Base-by-base conservation (phyloP, 768 basidiomycete genomes). In the Lepiota subincarnata region DNA sequence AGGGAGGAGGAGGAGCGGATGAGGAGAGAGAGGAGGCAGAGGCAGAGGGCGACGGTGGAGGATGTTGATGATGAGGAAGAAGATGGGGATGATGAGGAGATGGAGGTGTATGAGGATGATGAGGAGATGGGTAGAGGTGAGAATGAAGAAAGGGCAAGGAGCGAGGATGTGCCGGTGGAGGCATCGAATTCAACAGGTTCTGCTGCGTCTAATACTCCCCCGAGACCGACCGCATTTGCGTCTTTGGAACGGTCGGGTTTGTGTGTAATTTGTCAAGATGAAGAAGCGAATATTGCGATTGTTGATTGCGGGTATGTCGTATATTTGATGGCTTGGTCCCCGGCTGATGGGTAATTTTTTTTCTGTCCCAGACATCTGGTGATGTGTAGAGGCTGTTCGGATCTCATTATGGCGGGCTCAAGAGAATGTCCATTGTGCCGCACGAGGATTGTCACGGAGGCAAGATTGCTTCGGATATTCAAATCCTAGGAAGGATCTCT, bases 251-350 rank as follows among this genome's bases (percentile, higher is more conserved):
- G 85, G 19, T 79, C 80, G 7, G 92, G 94, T 1, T 68, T 94
- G 4, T 97, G 94, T 65, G 90, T 96, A 0, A 80, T 97, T 8
- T 97, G 94, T 63, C 93, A 95, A 64, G 94, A 97, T 57, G 89
- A 93, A 55, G 93, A 96, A 58, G 93, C 94, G 0, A 93, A 89
- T 59, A 89, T 97, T 53, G 94, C 92, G 1, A 84, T 93, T 50
- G 88, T 96, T 11, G 94, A 97, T 68, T 97, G 94, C 80, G 94
- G 94, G 87, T 91, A 66, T 40, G 86, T 80, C 1, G 19, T 20
- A 5, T 40, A 10, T 20, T 37, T 48, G 31, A 31, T 31, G 10
- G 31, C 6, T 34, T 35, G 12, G 7, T 14, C 12, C 16, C n/a
- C 24, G 5, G 31, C 35, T 48, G 8, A 48, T 3, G 18, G 13